Percentiles rank a stretch among this genome's conserved stretches.
These are phyloP conservation scores for Themeda triandra DNA, from an alignment of 176 grass and related monocot species.

Conservation along the genomic window DNA sequence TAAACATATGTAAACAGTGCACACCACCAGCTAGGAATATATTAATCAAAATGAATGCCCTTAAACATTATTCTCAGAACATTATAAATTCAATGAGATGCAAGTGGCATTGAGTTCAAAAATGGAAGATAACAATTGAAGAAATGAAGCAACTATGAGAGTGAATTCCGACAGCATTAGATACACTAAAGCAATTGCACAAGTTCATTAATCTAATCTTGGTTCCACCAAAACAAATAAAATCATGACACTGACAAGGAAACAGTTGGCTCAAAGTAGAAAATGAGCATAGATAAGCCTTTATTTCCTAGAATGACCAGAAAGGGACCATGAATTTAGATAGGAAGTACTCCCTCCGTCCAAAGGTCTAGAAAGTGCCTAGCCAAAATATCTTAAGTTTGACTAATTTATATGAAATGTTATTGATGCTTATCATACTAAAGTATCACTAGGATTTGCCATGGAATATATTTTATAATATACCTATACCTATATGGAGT, in stretches of 20 bases:
- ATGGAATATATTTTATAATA: not conserved
- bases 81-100: constrained; percentile 9
- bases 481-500: not conserved
- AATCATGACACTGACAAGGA: not conserved
- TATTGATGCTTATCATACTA: not conserved
- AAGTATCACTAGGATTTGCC: not conserved
- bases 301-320: not conserved
- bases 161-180: constrained; percentile 3
- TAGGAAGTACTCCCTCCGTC: not conserved
- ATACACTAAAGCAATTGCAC: not conserved
- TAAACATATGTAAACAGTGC: constrained; percentile 16
- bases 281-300: not conserved
- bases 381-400: not conserved
- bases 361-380: not conserved
- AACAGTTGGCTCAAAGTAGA: constrained; percentile 3
- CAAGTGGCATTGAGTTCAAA: not conserved
- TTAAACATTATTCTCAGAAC: not conserved
- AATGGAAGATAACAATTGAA: not conserved
- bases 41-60: constrained; percentile 8
- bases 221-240: not conserved
- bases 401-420: not conserved
- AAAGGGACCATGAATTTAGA: not conserved
- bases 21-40: not conserved
- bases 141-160: constrained; percentile 5
- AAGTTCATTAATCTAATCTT: not conserved